phyloP scores from a whole-genome alignment of 371 early-diverging fungal species.

The Dipsacomyces acuminosporus region DNA sequence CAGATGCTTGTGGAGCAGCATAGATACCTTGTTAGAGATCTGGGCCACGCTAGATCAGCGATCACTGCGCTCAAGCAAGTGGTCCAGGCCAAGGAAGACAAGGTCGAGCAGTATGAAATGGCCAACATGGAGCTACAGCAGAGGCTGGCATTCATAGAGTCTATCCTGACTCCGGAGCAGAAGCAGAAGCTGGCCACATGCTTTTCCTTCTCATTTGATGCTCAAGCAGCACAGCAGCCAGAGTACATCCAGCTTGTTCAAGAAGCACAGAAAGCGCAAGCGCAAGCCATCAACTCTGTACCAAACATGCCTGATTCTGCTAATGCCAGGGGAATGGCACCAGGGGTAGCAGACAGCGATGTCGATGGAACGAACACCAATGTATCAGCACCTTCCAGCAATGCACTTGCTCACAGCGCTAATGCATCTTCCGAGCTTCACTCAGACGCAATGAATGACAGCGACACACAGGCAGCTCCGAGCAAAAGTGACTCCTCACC shows the following conservation, averaged over 20 bases:
- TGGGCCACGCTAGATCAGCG: constrained; percentile 41
- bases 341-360: too few relatives aligned
- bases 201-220: constrained; percentile 8
- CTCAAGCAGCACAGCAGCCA: background rate
- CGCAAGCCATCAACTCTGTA: background rate
- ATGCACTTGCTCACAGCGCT: too few relatives aligned
- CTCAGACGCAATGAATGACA: too few relatives aligned
- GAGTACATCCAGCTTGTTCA: background rate
- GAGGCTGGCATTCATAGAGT: constrained; percentile 23
- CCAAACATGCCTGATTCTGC: too few relatives aligned
- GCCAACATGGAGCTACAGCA: constrained; percentile 29
- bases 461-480: too few relatives aligned
- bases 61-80: constrained; percentile 38
- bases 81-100: constrained; percentile 41
- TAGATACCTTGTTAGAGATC: constrained; percentile 34
- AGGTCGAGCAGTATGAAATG: constrained; percentile 28
- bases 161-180: constrained; percentile 24
- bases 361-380: background rate
- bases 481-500: too few relatives aligned
- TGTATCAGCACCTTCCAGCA: background rate
- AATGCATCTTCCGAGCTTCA: too few relatives aligned
- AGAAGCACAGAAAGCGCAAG: background rate
- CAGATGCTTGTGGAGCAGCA: constrained; percentile 44
- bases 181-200: constrained; percentile 9
- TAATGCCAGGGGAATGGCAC: too few relatives aligned